Conservation (phyloP, 2,329 filamentous ascomycete genomes). For the Sclerotinia subarctica region DNA sequence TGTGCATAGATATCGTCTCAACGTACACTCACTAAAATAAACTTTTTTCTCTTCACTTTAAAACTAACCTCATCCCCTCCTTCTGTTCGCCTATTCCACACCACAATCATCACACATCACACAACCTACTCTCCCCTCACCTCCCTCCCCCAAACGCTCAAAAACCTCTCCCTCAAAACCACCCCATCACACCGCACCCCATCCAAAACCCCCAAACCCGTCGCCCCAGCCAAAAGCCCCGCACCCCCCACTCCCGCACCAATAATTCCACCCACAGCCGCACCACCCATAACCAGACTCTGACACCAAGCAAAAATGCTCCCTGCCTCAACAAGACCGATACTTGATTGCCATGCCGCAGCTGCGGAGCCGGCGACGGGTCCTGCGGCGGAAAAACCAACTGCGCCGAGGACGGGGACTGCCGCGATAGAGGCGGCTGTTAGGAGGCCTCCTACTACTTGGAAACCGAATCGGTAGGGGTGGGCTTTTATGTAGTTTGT, state of each 20-base stretch:
- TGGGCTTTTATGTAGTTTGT: constrained; percentile 5
- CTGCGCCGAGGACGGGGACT: constrained; percentile 21
- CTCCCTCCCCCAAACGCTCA: not conserved
- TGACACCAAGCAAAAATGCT: constrained; percentile 38
- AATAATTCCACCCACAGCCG: constrained; percentile 3
- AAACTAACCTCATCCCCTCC: not conserved
- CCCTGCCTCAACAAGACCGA: constrained; percentile 34
- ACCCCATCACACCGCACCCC: not conserved
- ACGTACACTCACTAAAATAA: no score
- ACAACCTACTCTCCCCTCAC: constrained; percentile 16
- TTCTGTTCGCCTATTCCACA: not conserved
- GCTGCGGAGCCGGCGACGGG: constrained; percentile 30
- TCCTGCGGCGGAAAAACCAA: constrained; percentile 32
- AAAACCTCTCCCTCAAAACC: not conserved
- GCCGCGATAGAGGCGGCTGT: not conserved
- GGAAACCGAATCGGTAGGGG: constrained; percentile 6
- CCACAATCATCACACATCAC: not conserved
- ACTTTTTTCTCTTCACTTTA: no score
- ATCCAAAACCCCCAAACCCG: not conserved
- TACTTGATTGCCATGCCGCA: constrained; percentile 33
- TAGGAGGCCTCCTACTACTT: not conserved
- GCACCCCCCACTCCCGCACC: not conserved
- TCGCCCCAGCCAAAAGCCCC: not conserved
- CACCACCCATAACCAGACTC: constrained; percentile 23
- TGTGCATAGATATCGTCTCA: no score